These are phyloP conservation scores for Graphium sp. DNA, from an alignment of 2,329 filamentous ascomycete genomes.

Conservation along the genomic window DNA sequence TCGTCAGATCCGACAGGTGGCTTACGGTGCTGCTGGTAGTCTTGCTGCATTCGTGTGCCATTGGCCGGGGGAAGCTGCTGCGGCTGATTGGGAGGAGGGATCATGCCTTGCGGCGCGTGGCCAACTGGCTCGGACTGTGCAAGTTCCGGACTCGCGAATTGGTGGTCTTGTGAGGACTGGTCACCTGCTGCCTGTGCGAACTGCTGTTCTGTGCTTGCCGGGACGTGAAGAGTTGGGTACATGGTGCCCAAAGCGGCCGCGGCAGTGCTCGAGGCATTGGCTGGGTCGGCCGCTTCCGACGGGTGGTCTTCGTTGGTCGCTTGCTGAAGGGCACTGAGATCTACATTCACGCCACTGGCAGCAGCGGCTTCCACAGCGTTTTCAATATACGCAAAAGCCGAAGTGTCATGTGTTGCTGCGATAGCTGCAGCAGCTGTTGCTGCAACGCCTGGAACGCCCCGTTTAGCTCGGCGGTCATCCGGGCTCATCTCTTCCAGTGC, in stretches of 20 bases:
- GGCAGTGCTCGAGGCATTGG: conserved; percentile 40
- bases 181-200: conserved; percentile 30
- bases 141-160: conserved; percentile 2
- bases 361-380: conserved; percentile 28
- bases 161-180: conserved; percentile 13
- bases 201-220: conserved; percentile 39
- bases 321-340: conserved; percentile 39
- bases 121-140: no score
- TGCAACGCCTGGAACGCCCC: conserved; percentile 23
- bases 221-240: conserved; percentile 42
- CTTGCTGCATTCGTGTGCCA: no score
- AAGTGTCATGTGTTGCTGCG: no score
- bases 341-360: conserved; percentile 26
- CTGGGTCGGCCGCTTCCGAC: conserved; percentile 27
- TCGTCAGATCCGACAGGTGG: conserved; percentile 90
- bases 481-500: conserved; percentile 28
- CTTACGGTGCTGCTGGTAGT: conserved; percentile 37
- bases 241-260: conserved; percentile 39
- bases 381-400: no score
- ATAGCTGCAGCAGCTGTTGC: no score
- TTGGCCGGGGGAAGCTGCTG: conserved; percentile 2
- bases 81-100: conserved; percentile 3
- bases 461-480: conserved; percentile 31
- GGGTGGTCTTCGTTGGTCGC: conserved; percentile 24
- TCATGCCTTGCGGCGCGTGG: conserved; percentile 6